phyloP scores from a whole-genome alignment of 2,329 filamentous ascomycete species.

The Neoascochyta sp. region DNA sequence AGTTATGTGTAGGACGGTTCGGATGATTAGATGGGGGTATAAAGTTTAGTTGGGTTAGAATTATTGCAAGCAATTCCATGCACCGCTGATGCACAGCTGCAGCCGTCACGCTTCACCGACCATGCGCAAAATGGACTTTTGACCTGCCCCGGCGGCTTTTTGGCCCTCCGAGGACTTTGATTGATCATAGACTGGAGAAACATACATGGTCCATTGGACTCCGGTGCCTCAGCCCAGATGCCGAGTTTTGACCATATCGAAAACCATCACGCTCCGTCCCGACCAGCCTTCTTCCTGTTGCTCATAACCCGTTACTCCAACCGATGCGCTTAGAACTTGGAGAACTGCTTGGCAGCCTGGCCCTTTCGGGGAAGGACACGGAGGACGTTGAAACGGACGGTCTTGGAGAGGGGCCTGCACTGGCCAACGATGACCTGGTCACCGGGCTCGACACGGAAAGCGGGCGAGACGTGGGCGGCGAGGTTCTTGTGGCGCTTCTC shows the following conservation, averaged over 20 bases:
- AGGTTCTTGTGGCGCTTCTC: constrained; percentile 99
- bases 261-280: constrained; percentile 30
- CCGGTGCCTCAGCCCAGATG: constrained; percentile 41
- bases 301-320: constrained; percentile 30
- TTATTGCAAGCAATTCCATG: no score
- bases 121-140: no score
- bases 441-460: constrained; percentile 99
- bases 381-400: constrained; percentile 99
- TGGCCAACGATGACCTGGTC: constrained; percentile 99
- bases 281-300: constrained; percentile 21
- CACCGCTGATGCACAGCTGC: no score
- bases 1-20: no score
- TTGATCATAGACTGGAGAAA: constrained; percentile 42
- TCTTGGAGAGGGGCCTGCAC: constrained; percentile 99
- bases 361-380: constrained; percentile 95
- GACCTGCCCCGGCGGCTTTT: constrained; percentile 37
- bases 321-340: constrained; percentile 78
- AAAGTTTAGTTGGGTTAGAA: no score
- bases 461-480: constrained; percentile 95
- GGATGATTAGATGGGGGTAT: no score
- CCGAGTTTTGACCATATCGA: constrained; percentile 37
- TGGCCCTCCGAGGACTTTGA: constrained; percentile 39
- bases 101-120: constrained; percentile 5
- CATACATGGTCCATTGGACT: constrained; percentile 41
- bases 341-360: constrained; percentile 96